phyloP scores from a whole-genome alignment of 345 rosid species.

The Eucalyptus sideroxylon region DNA sequence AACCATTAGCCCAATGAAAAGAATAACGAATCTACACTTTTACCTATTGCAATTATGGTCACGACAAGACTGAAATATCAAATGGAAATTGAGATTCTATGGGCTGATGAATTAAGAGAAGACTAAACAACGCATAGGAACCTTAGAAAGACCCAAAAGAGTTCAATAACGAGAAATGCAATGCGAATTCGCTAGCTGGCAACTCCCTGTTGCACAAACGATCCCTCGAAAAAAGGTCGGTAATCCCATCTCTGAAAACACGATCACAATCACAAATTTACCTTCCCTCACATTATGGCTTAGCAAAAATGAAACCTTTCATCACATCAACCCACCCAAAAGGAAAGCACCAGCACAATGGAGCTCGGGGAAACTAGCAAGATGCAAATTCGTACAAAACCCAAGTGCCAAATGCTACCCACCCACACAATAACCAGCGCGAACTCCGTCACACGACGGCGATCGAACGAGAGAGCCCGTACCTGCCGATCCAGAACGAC shows the following conservation, averaged over 20 bases:
- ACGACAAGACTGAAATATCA: not conserved
- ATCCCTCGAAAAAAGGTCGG: not conserved
- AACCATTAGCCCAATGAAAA: not conserved
- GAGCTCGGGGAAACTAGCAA: not conserved
- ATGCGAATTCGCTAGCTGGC: not conserved
- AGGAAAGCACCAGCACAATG: not conserved
- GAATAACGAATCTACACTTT: not conserved
- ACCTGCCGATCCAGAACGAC: slow-evolving; percentile 95
- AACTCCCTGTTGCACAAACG: not conserved
- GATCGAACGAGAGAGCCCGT: not conserved
- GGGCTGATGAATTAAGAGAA: not conserved
- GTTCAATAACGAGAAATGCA: not conserved
- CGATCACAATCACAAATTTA: not conserved
- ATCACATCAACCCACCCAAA: not conserved
- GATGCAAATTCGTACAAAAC: not conserved
- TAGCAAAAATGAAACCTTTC: not conserved
- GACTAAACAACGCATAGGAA: not conserved
- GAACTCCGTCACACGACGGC: not conserved
- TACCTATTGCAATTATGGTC: not conserved
- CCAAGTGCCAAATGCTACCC: not conserved
- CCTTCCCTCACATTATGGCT: not conserved
- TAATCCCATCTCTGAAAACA: not conserved
- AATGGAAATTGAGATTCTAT: not conserved
- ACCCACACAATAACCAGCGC: not conserved
- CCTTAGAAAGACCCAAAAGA: not conserved